Evolutionary conservation across 495 filamentous ascomycete species (phyloP).

Genomic region (Penicillium soppii): DNA sequence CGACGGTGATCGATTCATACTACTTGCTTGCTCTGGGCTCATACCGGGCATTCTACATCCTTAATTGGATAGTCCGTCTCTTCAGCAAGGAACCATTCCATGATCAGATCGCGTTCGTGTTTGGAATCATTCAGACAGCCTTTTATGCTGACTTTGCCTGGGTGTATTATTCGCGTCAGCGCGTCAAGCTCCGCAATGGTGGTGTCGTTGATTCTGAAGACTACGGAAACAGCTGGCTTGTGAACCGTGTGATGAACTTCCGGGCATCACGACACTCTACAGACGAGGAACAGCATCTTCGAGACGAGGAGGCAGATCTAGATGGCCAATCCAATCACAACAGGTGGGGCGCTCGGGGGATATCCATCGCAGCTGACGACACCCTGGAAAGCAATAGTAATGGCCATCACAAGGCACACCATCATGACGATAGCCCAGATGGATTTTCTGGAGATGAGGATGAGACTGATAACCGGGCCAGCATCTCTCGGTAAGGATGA

Average conservation of each 20-base stretch:
- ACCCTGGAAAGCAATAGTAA: slow-evolving; percentile 58
- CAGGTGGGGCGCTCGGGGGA: slow-evolving; percentile 73
- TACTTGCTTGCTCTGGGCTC: slow-evolving; percentile 87
- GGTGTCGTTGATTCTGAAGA: slow-evolving; percentile 94
- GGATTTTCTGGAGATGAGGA: slow-evolving; percentile 30
- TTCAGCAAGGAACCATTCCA: slow-evolving; percentile 56
- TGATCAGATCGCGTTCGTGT: slow-evolving; percentile 74
- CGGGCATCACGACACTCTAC: slow-evolving; percentile 29
- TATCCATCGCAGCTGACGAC: slow-evolving; percentile 80
- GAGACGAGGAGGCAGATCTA: slow-evolving; percentile 34
- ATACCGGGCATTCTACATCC: slow-evolving; percentile 86
- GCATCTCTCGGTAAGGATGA: slow-evolving; percentile 1
- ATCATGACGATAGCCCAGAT: slow-evolving; percentile 17
- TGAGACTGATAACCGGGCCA: slow-evolving; percentile 4
- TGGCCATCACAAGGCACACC: slow-evolving; percentile 28
- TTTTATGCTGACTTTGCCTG: slow-evolving; percentile 95
- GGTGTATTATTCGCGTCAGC: slow-evolving; percentile 92
- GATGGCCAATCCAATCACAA: slow-evolving; percentile 38
- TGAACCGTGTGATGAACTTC: slow-evolving; percentile 46
- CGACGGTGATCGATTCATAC: slow-evolving; percentile 93
- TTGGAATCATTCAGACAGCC: slow-evolving; percentile 85
- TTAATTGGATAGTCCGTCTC: slow-evolving; percentile 83
- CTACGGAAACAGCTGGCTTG: slow-evolving; percentile 75
- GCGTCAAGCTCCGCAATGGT: slow-evolving; percentile 89
- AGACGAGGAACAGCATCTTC: slow-evolving; percentile 41